Conservation (phyloP, 331 rosid species). For the Telfairia occidentalis region DNA sequence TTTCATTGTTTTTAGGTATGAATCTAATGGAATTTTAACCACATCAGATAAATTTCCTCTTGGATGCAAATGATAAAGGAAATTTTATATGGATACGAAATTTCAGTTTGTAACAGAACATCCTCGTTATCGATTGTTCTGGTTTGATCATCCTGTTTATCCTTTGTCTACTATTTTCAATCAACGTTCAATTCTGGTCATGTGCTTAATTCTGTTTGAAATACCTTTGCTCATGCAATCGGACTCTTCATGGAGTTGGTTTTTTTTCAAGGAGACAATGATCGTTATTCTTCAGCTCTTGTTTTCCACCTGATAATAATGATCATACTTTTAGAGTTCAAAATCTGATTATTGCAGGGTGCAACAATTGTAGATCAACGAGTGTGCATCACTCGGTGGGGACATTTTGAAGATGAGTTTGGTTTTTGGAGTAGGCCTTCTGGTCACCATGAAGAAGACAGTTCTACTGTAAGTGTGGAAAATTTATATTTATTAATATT, state of each 20-base stretch:
- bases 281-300: not conserved
- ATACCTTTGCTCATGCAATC: not conserved
- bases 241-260: not conserved
- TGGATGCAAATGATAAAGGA: not conserved
- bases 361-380: slow-evolving; percentile 85
- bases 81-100: not conserved
- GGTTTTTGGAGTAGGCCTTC: slow-evolving; percentile 56
- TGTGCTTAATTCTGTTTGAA: not conserved
- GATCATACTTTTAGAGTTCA: not conserved
- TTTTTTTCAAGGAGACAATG: not conserved
- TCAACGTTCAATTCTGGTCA: not conserved
- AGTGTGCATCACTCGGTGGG: slow-evolving; percentile 88
- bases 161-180: not conserved
- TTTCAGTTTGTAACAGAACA: not conserved
- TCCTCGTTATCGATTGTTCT: not conserved
- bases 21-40: not conserved
- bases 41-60: not conserved
- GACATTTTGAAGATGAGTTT: slow-evolving; percentile 48
- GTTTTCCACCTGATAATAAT: slow-evolving; percentile 1
- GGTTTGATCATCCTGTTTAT: not conserved
- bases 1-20: not conserved
- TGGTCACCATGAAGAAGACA: slow-evolving; percentile 27
- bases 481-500: not conserved
- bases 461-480: slow-evolving; percentile 34
- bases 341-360: slow-evolving; percentile 42